Percentiles rank a stretch among this genome's conserved stretches.
Conservation (phyloP, 208 protist species). For the Zelonia costaricensis region DNA sequence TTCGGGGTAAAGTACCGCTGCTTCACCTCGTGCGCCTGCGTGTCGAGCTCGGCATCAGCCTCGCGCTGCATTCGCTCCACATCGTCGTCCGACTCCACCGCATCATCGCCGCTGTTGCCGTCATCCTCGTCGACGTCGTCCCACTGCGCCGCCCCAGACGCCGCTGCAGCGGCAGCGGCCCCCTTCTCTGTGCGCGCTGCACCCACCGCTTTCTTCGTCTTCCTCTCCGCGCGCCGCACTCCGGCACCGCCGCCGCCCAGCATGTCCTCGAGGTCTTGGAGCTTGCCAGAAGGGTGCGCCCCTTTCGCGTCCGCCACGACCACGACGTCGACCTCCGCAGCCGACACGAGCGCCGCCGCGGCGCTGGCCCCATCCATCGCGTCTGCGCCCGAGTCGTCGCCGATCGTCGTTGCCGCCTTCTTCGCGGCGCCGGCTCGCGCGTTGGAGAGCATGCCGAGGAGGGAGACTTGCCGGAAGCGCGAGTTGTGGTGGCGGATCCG, state of each 20-base stretch:
- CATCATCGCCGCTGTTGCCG: slow-evolving; percentile 2
- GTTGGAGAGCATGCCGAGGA: slow-evolving; percentile 60
- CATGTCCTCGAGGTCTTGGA: slow-evolving; percentile 70
- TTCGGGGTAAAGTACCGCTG: slow-evolving; percentile 74
- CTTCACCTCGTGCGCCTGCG: slow-evolving; percentile 36
- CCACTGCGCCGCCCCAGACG: slow-evolving; percentile 29
- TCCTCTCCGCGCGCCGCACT: not conserved
- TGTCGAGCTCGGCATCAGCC: slow-evolving; percentile 50
- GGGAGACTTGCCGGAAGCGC: slow-evolving; percentile 70
- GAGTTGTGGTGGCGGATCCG: slow-evolving; percentile 84
- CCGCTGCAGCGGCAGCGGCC: not conserved
- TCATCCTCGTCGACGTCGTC: slow-evolving; percentile 36
- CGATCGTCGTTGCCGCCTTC: not conserved
- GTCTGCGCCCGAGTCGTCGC: too few species aligned
- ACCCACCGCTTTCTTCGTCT: not conserved
- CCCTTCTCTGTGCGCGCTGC: not conserved
- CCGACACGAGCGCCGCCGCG: not conserved
- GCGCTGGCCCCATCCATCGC: too few species aligned
- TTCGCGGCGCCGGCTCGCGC: not conserved
- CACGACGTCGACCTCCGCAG: not conserved
- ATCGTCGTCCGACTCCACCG: slow-evolving; percentile 51
- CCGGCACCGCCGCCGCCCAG: not conserved
- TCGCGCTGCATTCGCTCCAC: slow-evolving; percentile 46
- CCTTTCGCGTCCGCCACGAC: not conserved
- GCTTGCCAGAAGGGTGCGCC: slow-evolving; percentile 3